Conservation (phyloP, 805 yeast genomes). For the Candida broadrunensis region DNA sequence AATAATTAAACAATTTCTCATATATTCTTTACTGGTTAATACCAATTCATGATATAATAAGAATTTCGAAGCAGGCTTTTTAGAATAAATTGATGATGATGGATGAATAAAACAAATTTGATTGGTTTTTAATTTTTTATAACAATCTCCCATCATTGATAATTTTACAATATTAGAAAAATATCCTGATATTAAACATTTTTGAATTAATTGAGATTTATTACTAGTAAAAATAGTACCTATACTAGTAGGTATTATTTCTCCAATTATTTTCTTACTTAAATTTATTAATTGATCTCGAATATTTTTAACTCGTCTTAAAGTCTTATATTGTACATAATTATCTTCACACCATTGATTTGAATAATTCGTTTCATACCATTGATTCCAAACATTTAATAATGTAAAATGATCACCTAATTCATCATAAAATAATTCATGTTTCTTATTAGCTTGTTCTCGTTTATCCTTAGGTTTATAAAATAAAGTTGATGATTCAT, state of each 20-base stretch:
- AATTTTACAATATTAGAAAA: slow-evolving; percentile 65
- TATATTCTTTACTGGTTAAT: slow-evolving; percentile 81
- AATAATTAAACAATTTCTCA: slow-evolving; percentile 75
- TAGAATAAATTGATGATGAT: slow-evolving; percentile 63
- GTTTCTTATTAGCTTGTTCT: slow-evolving; percentile 62
- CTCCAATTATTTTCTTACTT: slow-evolving; percentile 50
- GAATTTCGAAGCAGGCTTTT: slow-evolving; percentile 70
- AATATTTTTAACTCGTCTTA: slow-evolving; percentile 66
- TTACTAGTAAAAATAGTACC: slow-evolving; percentile 27
- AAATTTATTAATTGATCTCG: slow-evolving; percentile 64
- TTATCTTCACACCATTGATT: slow-evolving; percentile 83
- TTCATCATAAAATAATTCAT: slow-evolving; percentile 50
- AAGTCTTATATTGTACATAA: slow-evolving; percentile 70
- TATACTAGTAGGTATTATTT: too few relatives aligned
- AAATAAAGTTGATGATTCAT: slow-evolving; percentile 71
- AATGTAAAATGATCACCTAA: slow-evolving; percentile 80
- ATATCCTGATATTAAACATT: slow-evolving; percentile 63
- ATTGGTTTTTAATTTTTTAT: slow-evolving; percentile 50
- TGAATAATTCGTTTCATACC: slow-evolving; percentile 68
- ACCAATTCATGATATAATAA: slow-evolving; percentile 82
- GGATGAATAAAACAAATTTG: slow-evolving; percentile 78
- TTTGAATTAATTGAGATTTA: slow-evolving; percentile 51
- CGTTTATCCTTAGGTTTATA: slow-evolving; percentile 67
- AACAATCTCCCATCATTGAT: slow-evolving; percentile 63
- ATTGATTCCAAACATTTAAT: slow-evolving; percentile 71